phyloP scores from a whole-genome alignment of 169 alveolate genomes.

The Plasmodium reichenowi region DNA sequence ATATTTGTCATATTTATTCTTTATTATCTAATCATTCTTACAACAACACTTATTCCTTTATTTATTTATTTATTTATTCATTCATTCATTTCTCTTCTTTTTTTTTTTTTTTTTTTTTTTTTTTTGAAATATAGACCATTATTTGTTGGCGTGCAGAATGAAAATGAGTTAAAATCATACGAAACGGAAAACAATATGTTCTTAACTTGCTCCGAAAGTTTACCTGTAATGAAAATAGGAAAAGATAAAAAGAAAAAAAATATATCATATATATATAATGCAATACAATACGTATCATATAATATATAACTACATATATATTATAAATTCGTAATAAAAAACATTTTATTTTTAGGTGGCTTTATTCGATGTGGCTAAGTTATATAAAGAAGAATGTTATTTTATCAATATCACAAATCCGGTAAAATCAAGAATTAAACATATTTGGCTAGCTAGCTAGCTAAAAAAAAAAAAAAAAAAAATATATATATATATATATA shows the following conservation, averaged over 20 bases:
- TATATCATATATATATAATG: background rate
- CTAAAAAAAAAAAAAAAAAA: background rate
- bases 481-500: background rate
- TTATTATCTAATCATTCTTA: background rate
- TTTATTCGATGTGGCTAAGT: conserved; percentile 52
- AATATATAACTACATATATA: background rate
- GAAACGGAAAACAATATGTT: conserved; percentile 32
- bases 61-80: background rate
- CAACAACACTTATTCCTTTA: background rate
- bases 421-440: conserved; percentile 12
- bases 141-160: conserved; percentile 23
- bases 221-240: conserved; percentile 24
- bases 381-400: conserved; percentile 30
- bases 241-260: background rate
- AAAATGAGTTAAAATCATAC: conserved; percentile 31
- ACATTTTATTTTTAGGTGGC: conserved; percentile 2
- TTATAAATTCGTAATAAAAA: background rate
- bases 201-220: conserved; percentile 58
- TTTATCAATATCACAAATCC: conserved; percentile 57
- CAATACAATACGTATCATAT: background rate
- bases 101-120: background rate
- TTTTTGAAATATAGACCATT: conserved; percentile 20
- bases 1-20: background rate
- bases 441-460: background rate
- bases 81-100: background rate